Conservation (phyloP, 2,329 filamentous ascomycete genomes). For the Beauveria scarabaeidicola region DNA sequence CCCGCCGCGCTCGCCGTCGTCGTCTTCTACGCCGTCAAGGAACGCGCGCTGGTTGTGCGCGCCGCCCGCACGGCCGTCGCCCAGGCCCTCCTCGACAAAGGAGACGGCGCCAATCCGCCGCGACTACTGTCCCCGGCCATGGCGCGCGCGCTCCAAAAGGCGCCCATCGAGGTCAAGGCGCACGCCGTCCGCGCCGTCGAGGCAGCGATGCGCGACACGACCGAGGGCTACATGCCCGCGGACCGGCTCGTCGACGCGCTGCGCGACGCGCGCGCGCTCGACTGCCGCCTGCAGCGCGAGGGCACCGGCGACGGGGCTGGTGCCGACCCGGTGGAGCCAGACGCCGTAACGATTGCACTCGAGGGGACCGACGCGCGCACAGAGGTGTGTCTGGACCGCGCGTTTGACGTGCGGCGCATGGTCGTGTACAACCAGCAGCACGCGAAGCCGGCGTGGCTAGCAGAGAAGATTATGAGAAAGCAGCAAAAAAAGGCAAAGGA, state of each 20-base stretch:
- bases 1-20: conserved; percentile 22
- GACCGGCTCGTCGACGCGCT: conserved; percentile 21
- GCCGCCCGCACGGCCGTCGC: conserved; percentile 18
- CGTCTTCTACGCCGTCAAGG: conserved; percentile 26
- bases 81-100: conserved; percentile 19
- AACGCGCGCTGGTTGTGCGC: conserved; percentile 21
- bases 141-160: conserved; percentile 14
- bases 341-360: conserved; percentile 16
- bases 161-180: conserved; percentile 15
- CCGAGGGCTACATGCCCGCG: conserved; percentile 21
- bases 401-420: conserved; percentile 4
- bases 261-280: conserved; percentile 10
- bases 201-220: conserved; percentile 22
- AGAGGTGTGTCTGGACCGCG: background rate
- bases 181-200: conserved; percentile 20
- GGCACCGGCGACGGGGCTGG: background rate
- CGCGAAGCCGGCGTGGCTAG: background rate
- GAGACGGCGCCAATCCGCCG: conserved; percentile 16
- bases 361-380: conserved; percentile 2
- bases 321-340: background rate
- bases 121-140: conserved; percentile 22
- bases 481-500: background rate
- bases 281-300: background rate
- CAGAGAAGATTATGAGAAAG: no score
- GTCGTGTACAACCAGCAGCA: background rate